Base-by-base conservation (phyloP, 768 basidiomycete species). In the Rhodotorula diobovata region DNA sequence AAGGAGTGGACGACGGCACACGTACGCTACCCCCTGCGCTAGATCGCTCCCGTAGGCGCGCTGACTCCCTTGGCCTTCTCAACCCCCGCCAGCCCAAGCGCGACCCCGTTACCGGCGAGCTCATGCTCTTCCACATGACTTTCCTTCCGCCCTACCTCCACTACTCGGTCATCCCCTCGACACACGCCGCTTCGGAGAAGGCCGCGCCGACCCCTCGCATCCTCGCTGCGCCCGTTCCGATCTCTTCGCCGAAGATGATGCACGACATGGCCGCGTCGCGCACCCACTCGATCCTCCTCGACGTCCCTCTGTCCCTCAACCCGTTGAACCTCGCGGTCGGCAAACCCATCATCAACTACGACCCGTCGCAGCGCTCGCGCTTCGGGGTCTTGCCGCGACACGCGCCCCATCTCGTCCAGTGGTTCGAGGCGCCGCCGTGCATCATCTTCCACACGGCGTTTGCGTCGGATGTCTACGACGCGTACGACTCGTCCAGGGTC, bases 401-500 rank as follows among this genome's bases (percentile, higher is more conserved):
- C 46, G 53, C 60, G 7, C 74, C 76, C 7, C 63, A 69, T 37
- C 58, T 63, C 28, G 77, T 78, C 4, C 69, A 70, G 23, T 78
- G 80, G 59, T 82, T 80, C 71, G 72, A 68, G 43, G 79, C 80
- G 37, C 45, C 72, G 12, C 78, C 81, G 55, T 79, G 81, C 67
- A 76, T 81, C 69, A 81, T 83, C 46, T 82, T 83, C 71, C 82
- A 83, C 71, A 81, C 81, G 5, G 81, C 81, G 30, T 81, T 81
- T 61, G 78, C 81, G 9, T 81, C 78, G 80, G 79, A 81, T 74
- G 81, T 80, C 35, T 50, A 68, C 45, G 60, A 35, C 56, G 21
- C 48, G 37, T 53, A 39, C 18, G 18, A 57, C 16, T 30, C 59
- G 34, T 11, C 39, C 35, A 54, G 63, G 43, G 67, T 73, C 8